A percentile compares a stretch with the other conserved stretches of the same genome.
phyloP scores from a whole-genome alignment of 495 filamentous ascomycete genomes.

The Trichoderma reesei region DNA sequence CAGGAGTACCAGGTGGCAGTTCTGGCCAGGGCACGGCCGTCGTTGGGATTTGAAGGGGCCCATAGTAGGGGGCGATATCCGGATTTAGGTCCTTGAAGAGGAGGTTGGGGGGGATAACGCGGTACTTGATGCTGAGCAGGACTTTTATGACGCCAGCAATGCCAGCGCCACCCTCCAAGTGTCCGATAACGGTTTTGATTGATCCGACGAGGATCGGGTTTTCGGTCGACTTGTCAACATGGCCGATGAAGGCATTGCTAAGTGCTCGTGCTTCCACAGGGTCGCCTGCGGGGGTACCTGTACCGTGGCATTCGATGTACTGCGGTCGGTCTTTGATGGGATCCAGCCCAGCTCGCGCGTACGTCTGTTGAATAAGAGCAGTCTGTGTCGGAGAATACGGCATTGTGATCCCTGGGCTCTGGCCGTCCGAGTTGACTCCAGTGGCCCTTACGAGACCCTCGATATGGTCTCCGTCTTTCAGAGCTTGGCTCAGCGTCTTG shows the following conservation, averaged over 20 bases:
- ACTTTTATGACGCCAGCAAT: constrained; percentile 31
- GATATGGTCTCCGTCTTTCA: constrained; percentile 39
- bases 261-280: constrained; percentile 30
- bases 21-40: background rate
- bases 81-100: background rate
- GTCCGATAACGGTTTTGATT: constrained; percentile 38
- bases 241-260: background rate
- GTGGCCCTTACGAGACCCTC: constrained; percentile 44
- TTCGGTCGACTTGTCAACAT: background rate
- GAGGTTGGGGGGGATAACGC: background rate
- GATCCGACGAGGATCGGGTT: background rate
- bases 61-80: background rate
- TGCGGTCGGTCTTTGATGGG: constrained; percentile 18
- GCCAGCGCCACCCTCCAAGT: constrained; percentile 28
- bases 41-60: background rate
- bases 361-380: constrained; percentile 34
- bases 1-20: background rate
- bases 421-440: constrained; percentile 42
- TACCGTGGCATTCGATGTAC: constrained; percentile 43
- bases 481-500: constrained; percentile 41
- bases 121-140: background rate
- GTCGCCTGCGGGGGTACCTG: constrained; percentile 44
- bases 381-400: constrained; percentile 42
- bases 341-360: constrained; percentile 18
- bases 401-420: constrained; percentile 37